Evolutionary conservation across 345 rosid genomes (phyloP).

Genomic region (Euphorbia lathyris): DNA sequence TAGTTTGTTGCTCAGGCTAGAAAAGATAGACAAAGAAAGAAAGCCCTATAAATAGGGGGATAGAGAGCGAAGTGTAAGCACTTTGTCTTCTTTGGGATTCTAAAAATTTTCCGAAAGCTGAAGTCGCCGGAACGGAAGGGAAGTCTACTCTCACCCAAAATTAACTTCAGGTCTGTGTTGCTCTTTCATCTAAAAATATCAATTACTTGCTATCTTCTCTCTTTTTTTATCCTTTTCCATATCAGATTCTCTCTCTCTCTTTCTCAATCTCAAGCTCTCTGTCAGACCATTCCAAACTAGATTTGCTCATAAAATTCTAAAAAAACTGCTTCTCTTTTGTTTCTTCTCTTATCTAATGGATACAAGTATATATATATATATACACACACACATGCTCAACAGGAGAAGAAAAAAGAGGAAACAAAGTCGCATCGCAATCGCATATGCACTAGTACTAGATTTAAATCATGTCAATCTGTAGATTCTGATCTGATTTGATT

Average conservation of each 20-base stretch:
- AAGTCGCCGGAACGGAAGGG: constrained; percentile 48
- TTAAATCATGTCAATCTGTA: constrained; percentile 6
- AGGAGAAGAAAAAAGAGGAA: not conserved
- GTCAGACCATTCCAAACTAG: no score
- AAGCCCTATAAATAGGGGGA: constrained; percentile 48
- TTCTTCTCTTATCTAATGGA: no score
- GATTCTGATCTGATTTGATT: constrained; percentile 16
- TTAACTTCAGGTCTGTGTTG: constrained; percentile 50
- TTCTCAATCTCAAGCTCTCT: constrained; percentile 8
- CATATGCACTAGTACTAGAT: not conserved
- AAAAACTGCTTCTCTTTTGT: no score
- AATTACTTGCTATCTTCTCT: not conserved
- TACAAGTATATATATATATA: no score
- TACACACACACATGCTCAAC: not conserved
- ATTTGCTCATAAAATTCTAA: no score
- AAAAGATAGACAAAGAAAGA: constrained; percentile 37
- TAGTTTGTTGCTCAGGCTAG: not conserved
- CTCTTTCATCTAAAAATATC: constrained; percentile 11
- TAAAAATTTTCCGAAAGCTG: constrained; percentile 75
- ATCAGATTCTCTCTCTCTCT: not conserved
- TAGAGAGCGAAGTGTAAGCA: constrained; percentile 28
- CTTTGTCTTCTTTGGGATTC: constrained; percentile 58
- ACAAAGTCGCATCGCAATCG: not conserved
- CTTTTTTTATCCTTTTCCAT: constrained; percentile 11
- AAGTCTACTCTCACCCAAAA: constrained; percentile 32